Evolutionary conservation across 2,329 filamentous ascomycete genomes (phyloP).

Genomic region (Aspergillus sp.): DNA sequence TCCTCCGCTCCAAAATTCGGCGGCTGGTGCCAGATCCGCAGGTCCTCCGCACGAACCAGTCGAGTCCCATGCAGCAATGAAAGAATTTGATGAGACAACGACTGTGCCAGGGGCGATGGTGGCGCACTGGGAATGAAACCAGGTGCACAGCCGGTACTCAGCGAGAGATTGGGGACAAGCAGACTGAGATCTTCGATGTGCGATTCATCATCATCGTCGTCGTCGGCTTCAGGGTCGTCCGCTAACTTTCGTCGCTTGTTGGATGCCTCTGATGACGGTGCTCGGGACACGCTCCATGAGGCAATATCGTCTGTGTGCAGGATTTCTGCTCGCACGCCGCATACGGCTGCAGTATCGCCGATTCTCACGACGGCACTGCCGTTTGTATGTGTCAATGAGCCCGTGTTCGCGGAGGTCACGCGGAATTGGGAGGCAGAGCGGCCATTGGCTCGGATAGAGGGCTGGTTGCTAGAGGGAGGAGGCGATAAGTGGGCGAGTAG

Average conservation of each 20-base stretch:
- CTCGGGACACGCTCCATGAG: constrained; percentile 42
- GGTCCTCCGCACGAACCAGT: constrained; percentile 61
- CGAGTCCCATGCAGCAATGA: constrained; percentile 68
- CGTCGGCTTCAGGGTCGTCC: constrained; percentile 41
- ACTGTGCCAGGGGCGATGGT: constrained; percentile 75
- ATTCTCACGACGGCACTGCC: constrained; percentile 83
- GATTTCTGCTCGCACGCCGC: constrained; percentile 83
- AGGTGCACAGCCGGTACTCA: constrained; percentile 85
- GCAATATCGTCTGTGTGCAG: constrained; percentile 69
- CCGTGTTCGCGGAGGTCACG: constrained; percentile 69
- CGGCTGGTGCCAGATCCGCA: constrained; percentile 67
- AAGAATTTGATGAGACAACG: constrained; percentile 74
- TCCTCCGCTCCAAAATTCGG: constrained; percentile 33
- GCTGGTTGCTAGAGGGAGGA: constrained; percentile 40
- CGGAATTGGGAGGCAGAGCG: constrained; percentile 67
- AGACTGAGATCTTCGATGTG: constrained; percentile 55
- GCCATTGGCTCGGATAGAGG: constrained; percentile 73
- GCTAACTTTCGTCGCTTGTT: constrained; percentile 27
- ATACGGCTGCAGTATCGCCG: constrained; percentile 92
- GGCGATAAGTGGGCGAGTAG: constrained; percentile 82
- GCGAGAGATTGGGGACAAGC: constrained; percentile 87
- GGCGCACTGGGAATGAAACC: constrained; percentile 79
- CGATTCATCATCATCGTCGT: constrained; percentile 39
- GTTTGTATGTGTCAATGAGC: constrained; percentile 81
- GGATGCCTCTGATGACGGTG: constrained; percentile 30